Evolutionary conservation across 495 filamentous ascomycete genomes (phyloP), one percentile per base, ranked within the genome.

Genomic region (Pyrenopolyporus hunteri): DNA sequence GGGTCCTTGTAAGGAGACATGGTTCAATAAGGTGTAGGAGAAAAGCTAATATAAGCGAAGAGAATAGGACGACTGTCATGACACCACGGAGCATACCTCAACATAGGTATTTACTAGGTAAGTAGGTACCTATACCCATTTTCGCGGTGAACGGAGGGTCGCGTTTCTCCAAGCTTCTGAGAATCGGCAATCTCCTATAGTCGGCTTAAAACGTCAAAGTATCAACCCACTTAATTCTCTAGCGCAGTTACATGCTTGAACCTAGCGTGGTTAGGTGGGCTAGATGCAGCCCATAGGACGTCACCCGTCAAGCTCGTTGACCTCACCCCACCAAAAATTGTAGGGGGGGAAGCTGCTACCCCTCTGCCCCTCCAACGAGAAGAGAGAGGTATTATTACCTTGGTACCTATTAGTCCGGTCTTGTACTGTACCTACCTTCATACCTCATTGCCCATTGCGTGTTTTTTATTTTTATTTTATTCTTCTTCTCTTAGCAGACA

Each of bases 251-350:
- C 62, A 49, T 58, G 16, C 48, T 48, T 25, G 1, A 32, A 10
- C 20, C 40, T 60, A 57, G 57, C 56, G 63, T 39, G 33, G 31
- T 36, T 50, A 62, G 44, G n/a, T 37, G 40, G 36, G 51, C 51
- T 56, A 54, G 45, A 13, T 37, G 25, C 46, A 44, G 51, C 56
- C 19, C 37, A 50, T 16, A 42, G 43, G 36, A 59, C 57, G 57
- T 66, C 63, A 66, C 57, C 63, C 39, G 57, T 61, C 47, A 47
- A 56, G 51, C 50, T 65, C 56, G 11, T 50, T 57, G 37, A 66
- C 39, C 63, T 66, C 63, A 66, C 63, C 63, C 63, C 63, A 66
- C 63, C 57, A 61, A 60, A 28, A 17, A 32, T 20, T 49, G 10
- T 13, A 33, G 6, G 20, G 39, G 6, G 20, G 39, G 33, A 19